These are phyloP conservation scores for Fraxinus platypoda DNA, from an alignment of 305 asterid species.

Conservation along the genomic window DNA sequence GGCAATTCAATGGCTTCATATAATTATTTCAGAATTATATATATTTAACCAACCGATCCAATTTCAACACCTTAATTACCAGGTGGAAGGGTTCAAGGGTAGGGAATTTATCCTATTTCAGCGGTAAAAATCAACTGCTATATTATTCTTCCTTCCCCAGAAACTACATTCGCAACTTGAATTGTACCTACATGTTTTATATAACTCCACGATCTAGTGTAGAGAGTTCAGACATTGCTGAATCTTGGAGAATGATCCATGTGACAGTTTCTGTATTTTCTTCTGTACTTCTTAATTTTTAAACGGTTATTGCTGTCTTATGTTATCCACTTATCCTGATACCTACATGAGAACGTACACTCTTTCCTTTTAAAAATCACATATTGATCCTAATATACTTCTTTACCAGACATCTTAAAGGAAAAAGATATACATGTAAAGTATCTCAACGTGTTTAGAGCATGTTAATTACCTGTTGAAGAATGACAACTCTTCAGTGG, in stretches of 20 bases:
- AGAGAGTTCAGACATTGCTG: neutral
- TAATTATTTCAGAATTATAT: neutral
- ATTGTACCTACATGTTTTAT: neutral
- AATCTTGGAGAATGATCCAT: neutral
- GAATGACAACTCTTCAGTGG: neutral
- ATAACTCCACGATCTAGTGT: neutral
- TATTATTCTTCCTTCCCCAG: neutral
- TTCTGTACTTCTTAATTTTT: neutral
- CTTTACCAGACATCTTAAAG: neutral
- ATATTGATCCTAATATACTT: neutral
- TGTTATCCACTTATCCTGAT: neutral
- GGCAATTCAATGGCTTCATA: neutral
- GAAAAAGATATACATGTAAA: neutral
- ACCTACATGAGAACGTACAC: neutral
- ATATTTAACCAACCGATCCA: neutral
- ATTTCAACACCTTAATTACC: neutral
- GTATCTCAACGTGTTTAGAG: neutral
- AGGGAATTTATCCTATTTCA: neutral
- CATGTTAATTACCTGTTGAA: neutral
- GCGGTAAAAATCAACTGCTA: neutral
- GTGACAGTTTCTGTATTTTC: neutral
- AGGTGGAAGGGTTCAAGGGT: neutral
- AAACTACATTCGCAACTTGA: neutral
- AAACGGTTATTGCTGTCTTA: neutral
- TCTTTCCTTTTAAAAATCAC: neutral